Evolutionary conservation across 495 filamentous ascomycete species (phyloP).

Genomic region (Staphylotrichum tortipilum): DNA sequence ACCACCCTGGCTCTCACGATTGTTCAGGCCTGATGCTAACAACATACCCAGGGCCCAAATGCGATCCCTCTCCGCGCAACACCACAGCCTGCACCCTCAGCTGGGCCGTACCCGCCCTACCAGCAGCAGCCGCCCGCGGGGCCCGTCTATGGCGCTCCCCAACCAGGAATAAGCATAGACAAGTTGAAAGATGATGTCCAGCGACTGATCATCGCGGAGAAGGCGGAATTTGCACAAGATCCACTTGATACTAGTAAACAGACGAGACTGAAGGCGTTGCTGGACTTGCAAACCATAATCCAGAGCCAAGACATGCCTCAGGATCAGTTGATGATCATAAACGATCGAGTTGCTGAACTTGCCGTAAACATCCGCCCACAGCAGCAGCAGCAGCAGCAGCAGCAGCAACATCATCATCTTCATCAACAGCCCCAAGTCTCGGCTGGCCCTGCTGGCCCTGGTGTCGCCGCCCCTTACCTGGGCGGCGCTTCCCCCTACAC

Average conservation of each 20-base stretch:
- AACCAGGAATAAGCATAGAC: conserved; percentile 51
- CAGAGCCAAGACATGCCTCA: conserved; percentile 68
- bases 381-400: too few relatives aligned
- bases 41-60: conserved; percentile 16
- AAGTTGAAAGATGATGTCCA: conserved; percentile 74
- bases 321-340: conserved; percentile 70
- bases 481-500: conserved; percentile 11
- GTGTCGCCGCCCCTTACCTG: conserved; percentile 15
- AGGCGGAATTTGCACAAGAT: conserved; percentile 62
- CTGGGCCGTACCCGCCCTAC: conserved; percentile 21
- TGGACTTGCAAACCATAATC: conserved; percentile 77
- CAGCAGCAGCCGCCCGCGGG: conserved; percentile 15
- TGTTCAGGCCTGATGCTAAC: conserved; percentile 9
- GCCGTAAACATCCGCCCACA: conserved; percentile 43
- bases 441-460: conserved; percentile 14
- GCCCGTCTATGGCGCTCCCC: conserved; percentile 26
- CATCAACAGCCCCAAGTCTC: conserved; percentile 23
- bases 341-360: conserved; percentile 68
- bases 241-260: conserved; percentile 64
- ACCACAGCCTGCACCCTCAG: conserved; percentile 25
- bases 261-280: conserved; percentile 70
- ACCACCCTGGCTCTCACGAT: background rate
- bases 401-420: too few relatives aligned
- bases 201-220: conserved; percentile 58
- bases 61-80: conserved; percentile 22